Evolutionary conservation across 352 stramenopile species (phyloP), one percentile per base, ranked within the genome.

Genomic region (Aphanomyces euteiches): DNA sequence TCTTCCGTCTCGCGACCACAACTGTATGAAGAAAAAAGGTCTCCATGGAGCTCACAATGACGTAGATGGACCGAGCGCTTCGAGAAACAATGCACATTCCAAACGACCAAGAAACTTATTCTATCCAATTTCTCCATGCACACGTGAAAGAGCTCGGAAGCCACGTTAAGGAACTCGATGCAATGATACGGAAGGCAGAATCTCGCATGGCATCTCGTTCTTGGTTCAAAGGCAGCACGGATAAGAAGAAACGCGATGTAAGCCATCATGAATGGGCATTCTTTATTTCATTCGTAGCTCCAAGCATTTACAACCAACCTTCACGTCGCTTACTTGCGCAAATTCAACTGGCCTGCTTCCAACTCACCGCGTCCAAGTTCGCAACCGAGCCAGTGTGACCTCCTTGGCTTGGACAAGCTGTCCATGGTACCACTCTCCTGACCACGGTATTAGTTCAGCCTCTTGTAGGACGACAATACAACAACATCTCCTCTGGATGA

Each of bases 301-400:
- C 85, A 93, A 68, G 87, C 75, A 7, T 88, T 95, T 37, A 79
- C 87, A 15, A 95, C 87, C 13, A 95, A 95, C 45, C 66, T 95
- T 15, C 87, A 95, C 63, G 83, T 95, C 6, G 90, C 87, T 15
- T 95, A 91, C 56, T 89, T 93, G 53, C 84, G 85, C 37, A 92
- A 93, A 43, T 80, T 61, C 47, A 56, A 54, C 36, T 70, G 64
- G 64, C 64, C 64, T 8, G 12, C 40, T 3, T 21, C 43, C 15
- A 40, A 37, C 2, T 70, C 64, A 41, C 64, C 64, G 2, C 48
- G 54, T 21, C 50, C 64, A 0, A 38, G 37, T 36, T 15, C 37
- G 13, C 15, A 60, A 28, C 19, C 64, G 38, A 61, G 64, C n/a
- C 45, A 70, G 47, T 43, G 37, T 47, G 64, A 70, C 21, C 28